Percentiles rank a stretch among this genome's conserved stretches.
Evolutionary conservation across 371 early-diverging fungal species (phyloP).

Genomic region (Chytridiales sp.): DNA sequence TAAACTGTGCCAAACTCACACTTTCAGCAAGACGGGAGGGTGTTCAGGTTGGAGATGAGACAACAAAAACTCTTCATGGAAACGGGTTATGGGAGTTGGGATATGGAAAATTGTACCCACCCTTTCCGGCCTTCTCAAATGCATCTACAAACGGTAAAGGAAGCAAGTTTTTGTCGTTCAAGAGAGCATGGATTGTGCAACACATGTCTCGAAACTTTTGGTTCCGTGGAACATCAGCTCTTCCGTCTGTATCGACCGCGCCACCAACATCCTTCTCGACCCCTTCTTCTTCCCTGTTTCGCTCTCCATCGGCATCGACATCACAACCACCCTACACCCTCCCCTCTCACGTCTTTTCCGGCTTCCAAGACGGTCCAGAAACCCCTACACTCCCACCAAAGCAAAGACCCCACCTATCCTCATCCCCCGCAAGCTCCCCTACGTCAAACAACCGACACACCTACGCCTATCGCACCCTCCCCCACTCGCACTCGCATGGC

Average conservation of each 20-base stretch:
- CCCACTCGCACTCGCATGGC: constrained; percentile 13
- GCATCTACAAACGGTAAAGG: neutral
- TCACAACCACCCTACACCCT: neutral
- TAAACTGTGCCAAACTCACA: constrained; percentile 3
- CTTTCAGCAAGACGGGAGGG: neutral
- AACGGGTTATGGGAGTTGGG: neutral
- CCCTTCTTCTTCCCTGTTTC: neutral
- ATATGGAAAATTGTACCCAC: no score
- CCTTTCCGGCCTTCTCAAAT: no score
- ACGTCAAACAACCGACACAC: constrained; percentile 8
- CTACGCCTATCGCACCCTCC: constrained; percentile 9
- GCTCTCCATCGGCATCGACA: no score
- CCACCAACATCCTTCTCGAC: neutral
- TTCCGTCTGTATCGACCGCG: neutral
- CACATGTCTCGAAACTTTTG: neutral
- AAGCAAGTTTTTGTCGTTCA: neutral
- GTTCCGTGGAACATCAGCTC: neutral
- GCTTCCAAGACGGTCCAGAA: neutral
- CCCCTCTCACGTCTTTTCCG: neutral
- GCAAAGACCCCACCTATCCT: constrained; percentile 9
- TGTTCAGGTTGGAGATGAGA: neutral
- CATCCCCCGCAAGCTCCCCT: constrained; percentile 2
- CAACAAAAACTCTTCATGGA: neutral
- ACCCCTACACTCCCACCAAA: neutral
- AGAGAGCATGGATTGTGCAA: neutral